phyloP scores from a whole-genome alignment of 1,284 basidiomycete species.

The Apiotrichum brassicae region DNA sequence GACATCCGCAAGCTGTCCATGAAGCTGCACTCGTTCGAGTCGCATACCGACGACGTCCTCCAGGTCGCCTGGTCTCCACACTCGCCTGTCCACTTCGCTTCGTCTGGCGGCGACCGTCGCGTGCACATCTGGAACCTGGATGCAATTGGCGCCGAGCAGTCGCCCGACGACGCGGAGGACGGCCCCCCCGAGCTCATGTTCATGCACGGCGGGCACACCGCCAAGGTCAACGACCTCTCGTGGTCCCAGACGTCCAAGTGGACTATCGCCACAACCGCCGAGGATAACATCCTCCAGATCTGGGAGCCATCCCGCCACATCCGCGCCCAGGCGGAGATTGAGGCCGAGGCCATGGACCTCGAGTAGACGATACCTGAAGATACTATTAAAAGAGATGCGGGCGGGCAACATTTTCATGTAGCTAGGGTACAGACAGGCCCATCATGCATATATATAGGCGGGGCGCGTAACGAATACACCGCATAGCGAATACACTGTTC shows the following conservation, averaged over 20 bases:
- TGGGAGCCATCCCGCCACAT: slow-evolving; percentile 49
- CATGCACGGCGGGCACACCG: slow-evolving; percentile 68
- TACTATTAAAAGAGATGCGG: no score
- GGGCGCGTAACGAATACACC: no score
- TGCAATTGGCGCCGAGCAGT: slow-evolving; percentile 90
- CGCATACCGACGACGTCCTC: slow-evolving; percentile 90
- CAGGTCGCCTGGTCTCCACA: slow-evolving; percentile 94
- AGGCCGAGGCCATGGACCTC: slow-evolving; percentile 41
- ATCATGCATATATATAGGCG: background rate
- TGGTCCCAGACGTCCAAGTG: slow-evolving; percentile 47
- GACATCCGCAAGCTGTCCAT: slow-evolving; percentile 76
- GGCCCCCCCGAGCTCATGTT: slow-evolving; percentile 89
- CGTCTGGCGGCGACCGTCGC: slow-evolving; percentile 83
- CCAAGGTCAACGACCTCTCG: slow-evolving; percentile 46
- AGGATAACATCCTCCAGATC: slow-evolving; percentile 51
- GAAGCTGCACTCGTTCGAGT: slow-evolving; percentile 84
- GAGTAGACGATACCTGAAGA: slow-evolving; percentile 23
- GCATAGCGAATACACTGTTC: no score
- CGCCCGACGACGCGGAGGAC: slow-evolving; percentile 95
- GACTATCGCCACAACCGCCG: slow-evolving; percentile 48
- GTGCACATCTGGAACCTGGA: slow-evolving; percentile 94
- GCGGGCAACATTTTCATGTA: background rate
- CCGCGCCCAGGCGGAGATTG: slow-evolving; percentile 44
- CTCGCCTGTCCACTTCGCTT: slow-evolving; percentile 82
- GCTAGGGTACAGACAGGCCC: background rate